Evolutionary conservation across 2,329 filamentous ascomycete genomes (phyloP).

Genomic region (Cryphonectria carpinicola): DNA sequence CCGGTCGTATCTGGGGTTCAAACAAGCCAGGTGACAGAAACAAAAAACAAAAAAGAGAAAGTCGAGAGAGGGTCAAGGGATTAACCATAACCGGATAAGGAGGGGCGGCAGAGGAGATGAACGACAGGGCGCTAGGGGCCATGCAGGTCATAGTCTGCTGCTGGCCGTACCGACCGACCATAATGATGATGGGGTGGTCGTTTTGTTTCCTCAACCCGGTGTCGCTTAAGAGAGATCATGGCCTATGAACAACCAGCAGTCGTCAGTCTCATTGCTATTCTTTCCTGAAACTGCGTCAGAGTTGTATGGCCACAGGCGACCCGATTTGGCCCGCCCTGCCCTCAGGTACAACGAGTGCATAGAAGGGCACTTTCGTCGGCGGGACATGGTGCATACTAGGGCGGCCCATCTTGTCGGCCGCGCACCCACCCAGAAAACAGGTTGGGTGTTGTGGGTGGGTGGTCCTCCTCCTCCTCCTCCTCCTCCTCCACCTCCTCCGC

Average conservation of each 20-base stretch:
- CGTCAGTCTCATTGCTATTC: slow-evolving; percentile 32
- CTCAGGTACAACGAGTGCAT: slow-evolving; percentile 21
- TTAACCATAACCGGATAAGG: slow-evolving; percentile 19
- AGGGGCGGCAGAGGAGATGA: slow-evolving; percentile 16
- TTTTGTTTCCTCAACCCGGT: slow-evolving; percentile 18
- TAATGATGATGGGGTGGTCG: neutral
- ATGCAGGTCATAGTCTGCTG: slow-evolving; percentile 22
- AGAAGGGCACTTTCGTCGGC: neutral
- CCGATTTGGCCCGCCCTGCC: slow-evolving; percentile 24
- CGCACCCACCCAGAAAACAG: slow-evolving; percentile 17
- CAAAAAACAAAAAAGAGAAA: neutral
- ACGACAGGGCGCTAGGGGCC: slow-evolving; percentile 17
- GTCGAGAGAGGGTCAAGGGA: slow-evolving; percentile 8
- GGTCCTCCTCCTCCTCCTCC: slow-evolving; percentile 10
- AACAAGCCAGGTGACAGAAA: slow-evolving; percentile 18
- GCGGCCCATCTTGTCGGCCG: slow-evolving; percentile 27
- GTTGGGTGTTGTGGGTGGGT: neutral
- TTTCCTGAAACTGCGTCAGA: slow-evolving; percentile 35
- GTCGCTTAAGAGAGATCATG: slow-evolving; percentile 18
- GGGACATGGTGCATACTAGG: slow-evolving; percentile 16
- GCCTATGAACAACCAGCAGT: neutral
- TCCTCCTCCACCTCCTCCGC: neutral
- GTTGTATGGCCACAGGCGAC: slow-evolving; percentile 32
- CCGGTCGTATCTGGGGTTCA: slow-evolving; percentile 18
- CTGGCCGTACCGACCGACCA: slow-evolving; percentile 4